Base-by-base conservation (phyloP, 345 rosid species). In the Corchorus olitorius region DNA sequence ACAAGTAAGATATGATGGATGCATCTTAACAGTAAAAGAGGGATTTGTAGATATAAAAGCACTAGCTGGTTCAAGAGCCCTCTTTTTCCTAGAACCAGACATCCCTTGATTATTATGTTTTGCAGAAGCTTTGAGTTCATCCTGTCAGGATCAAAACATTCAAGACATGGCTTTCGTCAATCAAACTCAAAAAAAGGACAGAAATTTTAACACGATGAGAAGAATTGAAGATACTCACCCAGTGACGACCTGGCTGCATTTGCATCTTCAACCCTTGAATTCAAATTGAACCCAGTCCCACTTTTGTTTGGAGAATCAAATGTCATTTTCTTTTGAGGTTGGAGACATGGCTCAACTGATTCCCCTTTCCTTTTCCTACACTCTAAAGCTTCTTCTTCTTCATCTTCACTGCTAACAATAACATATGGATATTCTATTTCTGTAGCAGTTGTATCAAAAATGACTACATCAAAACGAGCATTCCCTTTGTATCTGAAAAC, bases 401-500 rank as follows among this genome's bases (percentile, higher is more conserved):
- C 33, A 6, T 27, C 22, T 61, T 17, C n/a, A 27, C 27, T 27
- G 27, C 27, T 27, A 27, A 27, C 1, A 27, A 0, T 45, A n/a
- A 50, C n/a, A 3, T 22, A 7, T 37, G 82, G 77, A 68, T 83
- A 82, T 11, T 74, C 63, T 5, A 78, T 82, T 73, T 82, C 85
- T 34, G 76, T 7, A 60, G 78, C 65, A 61, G 54, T 75, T 16
- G 0, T 61, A 19, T 82, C 69, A 41, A 70, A 82, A 55, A 84
- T 65, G 27, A 80, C 6, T 4, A 84, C 78, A 11, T 4, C 41
- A 17, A 84, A 86, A n/a, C 9, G 12, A 14, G 27, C 45, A 39
- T 70, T 74, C n/a, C 76, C 81, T 63, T 78, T 45, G 7, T 70
- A 82, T 65, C 74, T 14, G 33, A 86, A 86, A 64, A 82, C 78